Percentiles rank a stretch among this genome's conserved stretches.
phyloP scores from a whole-genome alignment of 345 rosid species.

The Adansonia digitata region DNA sequence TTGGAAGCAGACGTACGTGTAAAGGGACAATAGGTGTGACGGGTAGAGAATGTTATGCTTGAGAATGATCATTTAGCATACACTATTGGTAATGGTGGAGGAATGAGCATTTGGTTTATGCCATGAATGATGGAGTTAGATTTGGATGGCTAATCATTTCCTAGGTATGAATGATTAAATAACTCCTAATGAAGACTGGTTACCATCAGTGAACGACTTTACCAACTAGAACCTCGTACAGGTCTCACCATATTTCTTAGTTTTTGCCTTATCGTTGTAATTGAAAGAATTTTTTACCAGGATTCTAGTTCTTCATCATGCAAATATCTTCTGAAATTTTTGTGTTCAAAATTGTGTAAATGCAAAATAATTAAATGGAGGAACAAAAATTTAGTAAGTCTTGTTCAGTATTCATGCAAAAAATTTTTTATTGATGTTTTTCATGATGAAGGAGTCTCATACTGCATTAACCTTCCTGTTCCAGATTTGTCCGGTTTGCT shows the following conservation, averaged over 20 bases:
- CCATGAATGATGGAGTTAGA: neutral
- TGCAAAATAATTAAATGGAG: neutral
- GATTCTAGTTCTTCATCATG: no score
- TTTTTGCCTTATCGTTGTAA: neutral
- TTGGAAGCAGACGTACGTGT: neutral
- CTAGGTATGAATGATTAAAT: neutral
- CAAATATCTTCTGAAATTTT: neutral
- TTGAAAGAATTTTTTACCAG: neutral
- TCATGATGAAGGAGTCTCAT: slow-evolving; percentile 6
- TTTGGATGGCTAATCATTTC: neutral
- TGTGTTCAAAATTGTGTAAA: neutral
- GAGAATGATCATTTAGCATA: neutral
- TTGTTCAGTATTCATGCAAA: neutral
- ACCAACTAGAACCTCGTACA: slow-evolving; percentile 50
- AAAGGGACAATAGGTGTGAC: neutral
- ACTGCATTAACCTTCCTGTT: slow-evolving; percentile 18
- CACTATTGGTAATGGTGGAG: neutral
- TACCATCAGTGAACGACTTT: no score
- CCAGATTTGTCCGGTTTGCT: slow-evolving; percentile 60
- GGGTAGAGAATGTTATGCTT: neutral
- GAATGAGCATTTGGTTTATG: neutral
- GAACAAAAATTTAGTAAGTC: neutral
- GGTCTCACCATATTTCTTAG: slow-evolving; percentile 10
- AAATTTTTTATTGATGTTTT: slow-evolving; percentile 16
- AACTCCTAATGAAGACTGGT: neutral